A percentile compares a stretch with the other conserved stretches of the same genome.
Conservation (phyloP, 768 basidiomycete species). For the Naganishia antarctica region DNA sequence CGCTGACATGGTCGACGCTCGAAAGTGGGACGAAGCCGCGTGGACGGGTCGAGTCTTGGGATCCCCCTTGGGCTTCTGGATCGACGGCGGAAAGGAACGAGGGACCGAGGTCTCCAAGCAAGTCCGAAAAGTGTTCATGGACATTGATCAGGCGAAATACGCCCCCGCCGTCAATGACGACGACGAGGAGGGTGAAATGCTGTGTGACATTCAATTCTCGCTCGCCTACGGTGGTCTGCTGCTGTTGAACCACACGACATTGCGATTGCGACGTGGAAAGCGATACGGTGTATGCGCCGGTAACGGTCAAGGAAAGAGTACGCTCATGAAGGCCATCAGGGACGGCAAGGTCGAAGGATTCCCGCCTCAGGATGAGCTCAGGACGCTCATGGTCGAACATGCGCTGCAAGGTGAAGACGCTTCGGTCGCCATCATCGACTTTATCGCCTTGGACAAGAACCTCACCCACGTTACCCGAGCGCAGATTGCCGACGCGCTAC, state of each 20-base stretch:
- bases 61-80: slow-evolving; percentile 67
- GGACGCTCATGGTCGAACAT: slow-evolving; percentile 96
- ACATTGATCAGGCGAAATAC: slow-evolving; percentile 69
- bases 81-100: slow-evolving; percentile 48
- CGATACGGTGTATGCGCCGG: slow-evolving; percentile 92
- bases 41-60: slow-evolving; percentile 61
- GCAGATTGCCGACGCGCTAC: slow-evolving; percentile 71
- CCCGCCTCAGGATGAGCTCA: slow-evolving; percentile 76
- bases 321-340: slow-evolving; percentile 88
- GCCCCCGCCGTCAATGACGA: slow-evolving; percentile 52
- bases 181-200: slow-evolving; percentile 71
- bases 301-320: slow-evolving; percentile 96
- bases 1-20: slow-evolving; percentile 64
- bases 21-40: slow-evolving; percentile 46
- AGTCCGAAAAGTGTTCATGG: slow-evolving; percentile 67
- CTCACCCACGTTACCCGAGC: slow-evolving; percentile 58
- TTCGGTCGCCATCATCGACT: slow-evolving; percentile 75
- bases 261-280: slow-evolving; percentile 81
- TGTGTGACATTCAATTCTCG: slow-evolving; percentile 91
- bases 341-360: slow-evolving; percentile 93
- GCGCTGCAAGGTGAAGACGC: slow-evolving; percentile 89
- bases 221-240: slow-evolving; percentile 91
- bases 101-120: slow-evolving; percentile 56
- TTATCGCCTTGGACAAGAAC: slow-evolving; percentile 76
- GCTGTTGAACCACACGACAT: slow-evolving; percentile 85